These are phyloP conservation scores for Achaetomiella virescens DNA, from an alignment of 495 filamentous ascomycete genomes.

Conservation along the genomic window DNA sequence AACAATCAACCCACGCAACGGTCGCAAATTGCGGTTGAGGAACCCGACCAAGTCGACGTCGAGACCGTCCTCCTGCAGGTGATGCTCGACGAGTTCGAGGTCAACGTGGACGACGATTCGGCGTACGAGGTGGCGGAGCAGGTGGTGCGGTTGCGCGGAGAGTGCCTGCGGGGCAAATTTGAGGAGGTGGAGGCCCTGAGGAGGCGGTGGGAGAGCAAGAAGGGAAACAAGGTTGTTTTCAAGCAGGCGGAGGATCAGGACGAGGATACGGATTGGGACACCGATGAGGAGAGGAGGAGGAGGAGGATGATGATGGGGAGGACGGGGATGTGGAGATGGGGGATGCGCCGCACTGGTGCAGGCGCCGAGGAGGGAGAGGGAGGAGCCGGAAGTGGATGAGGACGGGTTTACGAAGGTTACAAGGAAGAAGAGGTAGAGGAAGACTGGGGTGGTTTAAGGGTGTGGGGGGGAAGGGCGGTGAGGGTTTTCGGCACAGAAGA, in stretches of 20 bases:
- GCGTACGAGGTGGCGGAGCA: conserved; percentile 64
- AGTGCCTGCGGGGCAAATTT: conserved; percentile 60
- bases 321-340: conserved; percentile 69
- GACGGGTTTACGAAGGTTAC: conserved; percentile 92
- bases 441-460: not conserved
- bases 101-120: conserved; percentile 82
- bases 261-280: conserved; percentile 53
- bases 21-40: conserved; percentile 26
- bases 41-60: conserved; percentile 75
- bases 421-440: conserved; percentile 63
- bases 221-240: conserved; percentile 51
- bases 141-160: conserved; percentile 60
- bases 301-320: conserved; percentile 48
- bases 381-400: conserved; percentile 76
- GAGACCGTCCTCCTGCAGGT: conserved; percentile 79
- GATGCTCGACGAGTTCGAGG: conserved; percentile 93
- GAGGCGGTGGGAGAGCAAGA: conserved; percentile 54
- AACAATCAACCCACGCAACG: too few relatives aligned
- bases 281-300: conserved; percentile 46
- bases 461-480: not conserved
- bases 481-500: not conserved
- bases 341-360: conserved; percentile 60
- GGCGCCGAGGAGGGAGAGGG: conserved; percentile 55
- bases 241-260: conserved; percentile 55
- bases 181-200: conserved; percentile 61